Base-by-base conservation (phyloP, 73 alveolate species). In the Urostyla sp. region DNA sequence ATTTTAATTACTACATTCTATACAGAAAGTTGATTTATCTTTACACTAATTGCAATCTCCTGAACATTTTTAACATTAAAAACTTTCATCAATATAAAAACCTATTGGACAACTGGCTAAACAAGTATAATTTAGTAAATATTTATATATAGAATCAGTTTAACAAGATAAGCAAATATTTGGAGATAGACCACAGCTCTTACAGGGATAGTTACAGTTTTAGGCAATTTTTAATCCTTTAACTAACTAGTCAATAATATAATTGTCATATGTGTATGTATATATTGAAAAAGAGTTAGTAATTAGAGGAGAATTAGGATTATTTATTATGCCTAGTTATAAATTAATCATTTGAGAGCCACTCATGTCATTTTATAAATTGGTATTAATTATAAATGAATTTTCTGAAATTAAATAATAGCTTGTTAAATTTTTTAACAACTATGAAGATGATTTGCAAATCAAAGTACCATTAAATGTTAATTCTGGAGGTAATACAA, bases 181-280 rank as follows among this genome's bases (percentile, higher is more conserved):
- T 6, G 76, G 76, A 11, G 76, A 59, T 6, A 59, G 31, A 35
- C 76, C 76, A 34, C 76, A 59, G 4, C 57, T 34, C 37, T 59
- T 59, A 34, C 76, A 59, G 37, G 76, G 76, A 31, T 59, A 59
- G 6, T 27, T 35, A 20, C 76, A 59, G 30, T 59, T 55, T 59
- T 59, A 59, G 4, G 76, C 76, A 18, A 59, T 59, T 30, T 24
- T 18, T 11, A 59, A 35, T 34, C 76, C 76, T 35, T 35, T 59
- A 13, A 34, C 8, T 27, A 59, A 35, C 20, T 59, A 21, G 20
- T 59, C 76, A 27, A 59, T 59, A 3, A 59, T 11, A 31, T n/a
- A 59, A 7, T 59, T 59, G 7, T 59, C 76, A 6, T 32, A 59
- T 3, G 76, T 59, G 32, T 11, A 59, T 11, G 76, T 59, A 35